Percentiles rank a stretch among this genome's conserved stretches.
Conservation (phyloP, 2,329 filamentous ascomycete species). For the Aspergillus awamori region DNA sequence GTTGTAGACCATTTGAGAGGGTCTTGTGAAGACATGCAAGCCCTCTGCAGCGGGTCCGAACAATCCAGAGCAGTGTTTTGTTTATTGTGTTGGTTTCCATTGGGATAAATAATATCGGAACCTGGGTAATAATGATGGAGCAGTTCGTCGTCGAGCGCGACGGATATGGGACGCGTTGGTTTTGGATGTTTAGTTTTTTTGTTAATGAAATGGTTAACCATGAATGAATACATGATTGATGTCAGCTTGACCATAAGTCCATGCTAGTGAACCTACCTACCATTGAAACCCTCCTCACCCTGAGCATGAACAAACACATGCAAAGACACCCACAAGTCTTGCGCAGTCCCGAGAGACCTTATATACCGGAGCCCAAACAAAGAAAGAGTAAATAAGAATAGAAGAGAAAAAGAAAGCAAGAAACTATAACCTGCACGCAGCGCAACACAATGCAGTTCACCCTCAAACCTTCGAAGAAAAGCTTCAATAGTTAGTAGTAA, state of each 20-base stretch:
- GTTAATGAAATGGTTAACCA: conserved; percentile 6
- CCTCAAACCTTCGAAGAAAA: no score
- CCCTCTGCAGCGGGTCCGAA: not conserved
- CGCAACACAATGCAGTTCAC: no score
- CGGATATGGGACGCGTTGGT: not conserved
- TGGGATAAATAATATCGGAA: conserved; percentile 1
- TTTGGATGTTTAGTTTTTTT: conserved; percentile 11
- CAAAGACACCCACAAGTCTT: no score
- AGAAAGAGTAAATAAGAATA: not conserved
- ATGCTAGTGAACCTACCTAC: not conserved
- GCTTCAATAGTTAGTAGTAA: not conserved
- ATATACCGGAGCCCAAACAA: not conserved
- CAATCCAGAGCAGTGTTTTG: conserved; percentile 3
- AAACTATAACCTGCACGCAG: not conserved
- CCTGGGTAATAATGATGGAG: conserved; percentile 18
- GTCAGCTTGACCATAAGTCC: not conserved
- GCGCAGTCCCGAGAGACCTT: no score
- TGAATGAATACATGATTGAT: conserved; percentile 1
- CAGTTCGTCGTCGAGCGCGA: conserved; percentile 10
- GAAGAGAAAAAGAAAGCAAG: not conserved
- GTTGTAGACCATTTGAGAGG: not conserved
- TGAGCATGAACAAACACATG: no score
- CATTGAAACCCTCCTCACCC: not conserved
- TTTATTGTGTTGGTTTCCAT: not conserved
- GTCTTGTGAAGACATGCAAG: not conserved